phyloP scores from a whole-genome alignment of 441 rosid genomes.

The Jatropha multifida region DNA sequence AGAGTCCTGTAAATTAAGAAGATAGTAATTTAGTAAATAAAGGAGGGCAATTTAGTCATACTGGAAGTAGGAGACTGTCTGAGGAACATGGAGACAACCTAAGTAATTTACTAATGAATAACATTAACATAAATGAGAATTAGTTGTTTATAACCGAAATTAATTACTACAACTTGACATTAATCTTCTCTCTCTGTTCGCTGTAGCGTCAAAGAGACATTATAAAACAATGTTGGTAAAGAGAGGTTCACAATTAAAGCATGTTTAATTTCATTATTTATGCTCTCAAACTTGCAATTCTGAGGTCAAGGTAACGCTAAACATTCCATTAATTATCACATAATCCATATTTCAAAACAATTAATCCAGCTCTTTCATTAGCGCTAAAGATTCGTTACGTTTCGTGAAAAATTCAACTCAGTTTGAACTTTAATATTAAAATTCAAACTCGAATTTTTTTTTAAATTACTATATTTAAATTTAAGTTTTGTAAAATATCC shows the following conservation, averaged over 20 bases:
- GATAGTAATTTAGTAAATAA: background rate
- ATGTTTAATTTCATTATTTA: slow-evolving; percentile 12
- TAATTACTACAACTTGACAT: slow-evolving; percentile 13
- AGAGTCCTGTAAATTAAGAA: background rate
- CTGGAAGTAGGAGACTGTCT: background rate
- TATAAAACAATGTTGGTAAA: slow-evolving; percentile 1
- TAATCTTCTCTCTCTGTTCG: background rate
- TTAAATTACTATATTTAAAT: too few relatives aligned
- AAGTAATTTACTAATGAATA: background rate
- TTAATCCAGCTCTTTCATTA: background rate
- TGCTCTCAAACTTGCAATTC: background rate
- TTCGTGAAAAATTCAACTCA: too few relatives aligned
- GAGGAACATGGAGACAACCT: background rate
- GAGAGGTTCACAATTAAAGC: slow-evolving; percentile 2
- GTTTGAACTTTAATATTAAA: too few relatives aligned
- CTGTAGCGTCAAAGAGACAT: background rate
- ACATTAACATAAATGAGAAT: background rate
- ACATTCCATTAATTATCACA: slow-evolving; percentile 1
- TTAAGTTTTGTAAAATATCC: too few relatives aligned
- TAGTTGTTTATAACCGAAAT: slow-evolving; percentile 11
- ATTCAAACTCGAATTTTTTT: too few relatives aligned
- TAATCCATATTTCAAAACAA: background rate
- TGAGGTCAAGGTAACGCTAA: slow-evolving; percentile 14
- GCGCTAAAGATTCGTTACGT: too few relatives aligned
- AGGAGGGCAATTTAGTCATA: background rate